Evolutionary conservation across 306 rosid species (phyloP), one percentile per base, ranked within the genome.

Genomic region (Morella rubra): DNA sequence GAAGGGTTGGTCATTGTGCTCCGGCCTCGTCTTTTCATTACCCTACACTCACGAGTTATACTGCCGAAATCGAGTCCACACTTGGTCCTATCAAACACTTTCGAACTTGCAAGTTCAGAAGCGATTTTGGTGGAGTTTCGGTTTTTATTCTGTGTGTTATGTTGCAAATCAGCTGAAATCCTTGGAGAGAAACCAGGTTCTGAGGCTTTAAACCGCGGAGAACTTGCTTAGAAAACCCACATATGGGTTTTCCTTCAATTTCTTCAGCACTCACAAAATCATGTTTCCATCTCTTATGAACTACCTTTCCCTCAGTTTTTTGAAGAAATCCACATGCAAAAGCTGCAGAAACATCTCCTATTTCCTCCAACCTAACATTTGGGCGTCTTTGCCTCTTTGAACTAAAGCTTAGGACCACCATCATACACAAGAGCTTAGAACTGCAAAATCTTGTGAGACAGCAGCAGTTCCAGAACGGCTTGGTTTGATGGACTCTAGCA

Each of bases 251-350:
- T 14, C 59, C 20, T 74, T 61, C 79, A 44, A 12, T 56, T 62
- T 58, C 45, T 50, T 19, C 40, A 68, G 66, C 60, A 71, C 40
- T 75, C 66, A 49, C 51, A 69, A 56, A 54, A 69, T 69, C 80
- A 60, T 42, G 45, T 47, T 71, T 77, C 87, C 82, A 84, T 40
- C 71, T 80, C 71, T 73, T 77, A 60, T 52, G 72, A 54, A 66
- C 80, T 50, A 71, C 46, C 16, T 73, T 77, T 37, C 55, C 84
- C 77, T 55, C 54, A 22, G 64, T 61, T 4, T 51, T 70, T 8
- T 69, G 82, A 69, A 82, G 41, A 77, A 76, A 80, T n/a, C 80
- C 77, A 73, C 87, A 77, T 4, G 87, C 82, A 75, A n/a, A n/a
- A n/a, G n/a, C n/a, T n/a, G n/a, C n/a, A n/a, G n/a, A n/a, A n/a